Evolutionary conservation across 352 stramenopile genomes (phyloP), one percentile per base, ranked within the genome.

Genomic region (Globisporangium nodosum): DNA sequence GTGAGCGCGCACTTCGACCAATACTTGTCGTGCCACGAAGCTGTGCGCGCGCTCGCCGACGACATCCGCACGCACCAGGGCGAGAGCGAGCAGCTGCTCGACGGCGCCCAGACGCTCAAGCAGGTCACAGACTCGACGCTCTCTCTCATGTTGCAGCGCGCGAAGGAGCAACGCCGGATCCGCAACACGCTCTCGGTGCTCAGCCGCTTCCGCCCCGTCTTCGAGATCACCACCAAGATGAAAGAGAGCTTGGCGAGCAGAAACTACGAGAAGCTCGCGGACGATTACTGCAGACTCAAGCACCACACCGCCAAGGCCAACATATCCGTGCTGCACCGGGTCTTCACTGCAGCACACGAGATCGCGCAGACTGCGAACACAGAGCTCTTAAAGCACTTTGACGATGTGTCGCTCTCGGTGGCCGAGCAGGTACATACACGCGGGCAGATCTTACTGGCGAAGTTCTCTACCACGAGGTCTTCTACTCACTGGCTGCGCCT

Each of bases 1-100:
- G 85, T 92, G 54, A 85, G 73, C 30, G 76, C 78, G 37, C 85
- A 92, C 63, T 94, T 92, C 55, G 85, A 94, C 55, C 80, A 92
- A 61, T 94, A 92, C 27, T 49, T 94, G 43, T 88, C 76, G 20
- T 94, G 82, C 56, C 85, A 94, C 58, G 85, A 94, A 56, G 73
- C 82, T 3, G 82, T 92, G 60, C 78, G 78, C 6, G 61, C 73
- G 13, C 61, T 94, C 21, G 68, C 71, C 1, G 69, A 87, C 8
- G 85, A 91, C 11, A 76, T 92, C 35, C 78, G 70, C 30, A 46
- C 70, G 2, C 85, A 94, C 60, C 64, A 87, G 40, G 68, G 70
- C 37, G 84, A 93, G 35, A 82, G 65, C 16, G 74, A 85, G 20
- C 49, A 73, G 33, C 60, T 94, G 0, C 51, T 80, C 3, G 55